Conservation (phyloP, 2,329 filamentous ascomycete species). For the Diaporthe amygdali region DNA sequence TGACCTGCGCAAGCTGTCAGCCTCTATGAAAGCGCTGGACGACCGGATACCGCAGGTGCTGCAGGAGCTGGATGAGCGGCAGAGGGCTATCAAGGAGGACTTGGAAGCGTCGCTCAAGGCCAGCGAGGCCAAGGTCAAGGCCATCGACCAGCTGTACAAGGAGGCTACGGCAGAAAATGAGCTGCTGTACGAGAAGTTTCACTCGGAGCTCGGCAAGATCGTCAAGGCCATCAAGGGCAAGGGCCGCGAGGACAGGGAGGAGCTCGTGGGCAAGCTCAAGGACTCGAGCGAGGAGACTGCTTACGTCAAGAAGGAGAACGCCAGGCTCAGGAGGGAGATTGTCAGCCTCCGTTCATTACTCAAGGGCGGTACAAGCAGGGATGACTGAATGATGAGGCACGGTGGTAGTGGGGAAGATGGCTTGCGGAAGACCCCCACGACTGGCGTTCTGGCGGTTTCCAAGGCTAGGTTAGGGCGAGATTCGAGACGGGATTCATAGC, state of each 20-base stretch:
- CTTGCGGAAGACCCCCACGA: background rate
- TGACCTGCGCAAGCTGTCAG: slow-evolving; percentile 55
- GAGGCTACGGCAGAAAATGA: slow-evolving; percentile 92
- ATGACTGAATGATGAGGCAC: slow-evolving; percentile 16
- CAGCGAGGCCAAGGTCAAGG: slow-evolving; percentile 78
- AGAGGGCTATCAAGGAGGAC: slow-evolving; percentile 70
- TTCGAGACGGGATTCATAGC: background rate
- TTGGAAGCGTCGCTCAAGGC: slow-evolving; percentile 74
- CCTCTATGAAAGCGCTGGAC: slow-evolving; percentile 71
- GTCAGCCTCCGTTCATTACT: slow-evolving; percentile 67
- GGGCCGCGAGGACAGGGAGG: slow-evolving; percentile 78
- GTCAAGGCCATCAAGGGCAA: slow-evolving; percentile 75
- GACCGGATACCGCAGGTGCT: slow-evolving; percentile 65
- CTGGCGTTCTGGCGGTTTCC: background rate
- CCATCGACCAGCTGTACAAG: slow-evolving; percentile 87
- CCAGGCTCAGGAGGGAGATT: slow-evolving; percentile 81
- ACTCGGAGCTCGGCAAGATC: slow-evolving; percentile 86
- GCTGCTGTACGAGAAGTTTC: slow-evolving; percentile 89
- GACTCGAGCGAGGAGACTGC: slow-evolving; percentile 80
- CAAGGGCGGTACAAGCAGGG: slow-evolving; percentile 43
- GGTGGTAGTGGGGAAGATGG: background rate
- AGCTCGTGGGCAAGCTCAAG: slow-evolving; percentile 72
- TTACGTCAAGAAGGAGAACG: slow-evolving; percentile 83
- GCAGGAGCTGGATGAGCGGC: slow-evolving; percentile 63
- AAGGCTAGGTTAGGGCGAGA: background rate